Evolutionary conservation across 208 protist species (phyloP).

Genomic region (Wallacemonas sp.): DNA sequence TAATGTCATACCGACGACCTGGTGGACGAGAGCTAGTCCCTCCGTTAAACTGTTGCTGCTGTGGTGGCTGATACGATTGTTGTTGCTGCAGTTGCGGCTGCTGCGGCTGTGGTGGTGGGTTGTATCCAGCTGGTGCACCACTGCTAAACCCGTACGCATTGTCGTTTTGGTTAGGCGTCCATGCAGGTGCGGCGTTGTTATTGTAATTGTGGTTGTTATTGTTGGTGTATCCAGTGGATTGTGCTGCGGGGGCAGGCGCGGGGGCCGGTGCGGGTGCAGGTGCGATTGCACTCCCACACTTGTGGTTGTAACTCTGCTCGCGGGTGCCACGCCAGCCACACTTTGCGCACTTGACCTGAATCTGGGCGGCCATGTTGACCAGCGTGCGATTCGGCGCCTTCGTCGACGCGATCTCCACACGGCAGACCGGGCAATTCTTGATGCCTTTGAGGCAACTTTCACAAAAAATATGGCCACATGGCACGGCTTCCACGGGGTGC

Average conservation of each 20-base stretch:
- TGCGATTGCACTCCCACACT: slow-evolving; percentile 2
- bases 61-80: no score
- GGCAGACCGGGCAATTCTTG: slow-evolving; percentile 20
- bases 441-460: slow-evolving; percentile 9
- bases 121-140: slow-evolving; percentile 2
- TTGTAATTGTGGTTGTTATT: no score
- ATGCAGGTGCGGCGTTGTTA: no score
- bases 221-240: not conserved
- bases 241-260: not conserved
- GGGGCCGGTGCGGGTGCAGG: not conserved
- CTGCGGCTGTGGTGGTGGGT: slow-evolving; percentile 17
- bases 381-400: slow-evolving; percentile 25
- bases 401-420: not conserved
- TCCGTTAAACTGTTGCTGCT: not conserved
- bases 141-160: slow-evolving; percentile 11
- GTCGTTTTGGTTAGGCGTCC: no score
- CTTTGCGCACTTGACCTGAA: slow-evolving; percentile 18
- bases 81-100: slow-evolving; percentile 7
- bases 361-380: slow-evolving; percentile 15
- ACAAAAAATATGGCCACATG: slow-evolving; percentile 51
- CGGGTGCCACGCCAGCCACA: slow-evolving; percentile 24
- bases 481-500: slow-evolving; percentile 39
- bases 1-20: slow-evolving; percentile 16
- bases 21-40: not conserved
- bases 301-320: slow-evolving; percentile 13